These are phyloP conservation scores for Luzula sylvatica DNA, from an alignment of 176 grass and related monocot species.

Conservation along the genomic window DNA sequence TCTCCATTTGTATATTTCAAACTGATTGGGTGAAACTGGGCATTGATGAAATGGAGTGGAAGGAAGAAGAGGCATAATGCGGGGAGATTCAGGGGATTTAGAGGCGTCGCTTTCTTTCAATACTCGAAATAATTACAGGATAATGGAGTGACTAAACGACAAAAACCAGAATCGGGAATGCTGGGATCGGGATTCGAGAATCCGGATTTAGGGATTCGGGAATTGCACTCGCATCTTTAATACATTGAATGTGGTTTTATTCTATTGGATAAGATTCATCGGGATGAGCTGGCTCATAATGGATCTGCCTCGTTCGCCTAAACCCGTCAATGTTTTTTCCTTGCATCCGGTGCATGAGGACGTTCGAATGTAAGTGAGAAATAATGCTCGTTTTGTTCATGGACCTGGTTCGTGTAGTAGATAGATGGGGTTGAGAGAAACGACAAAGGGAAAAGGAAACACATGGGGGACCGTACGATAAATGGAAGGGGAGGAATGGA, in stretches of 20 bases:
- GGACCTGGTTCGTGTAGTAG: background rate
- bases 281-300: constrained; percentile 25
- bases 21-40: too few relatives aligned
- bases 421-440: background rate
- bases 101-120: constrained; percentile 5
- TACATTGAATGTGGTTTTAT: background rate
- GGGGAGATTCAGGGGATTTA: constrained; percentile 10
- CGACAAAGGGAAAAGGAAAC: background rate
- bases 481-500: background rate
- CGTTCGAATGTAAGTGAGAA: background rate
- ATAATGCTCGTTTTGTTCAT: background rate
- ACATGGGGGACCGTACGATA: background rate
- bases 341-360: background rate
- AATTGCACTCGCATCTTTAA: background rate
- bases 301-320: constrained; percentile 9
- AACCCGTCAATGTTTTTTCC: background rate
- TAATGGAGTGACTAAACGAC: constrained; percentile 13
- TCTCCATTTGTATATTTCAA: background rate
- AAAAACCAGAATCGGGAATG: background rate
- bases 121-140: constrained; percentile 6
- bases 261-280: background rate
- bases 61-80: background rate
- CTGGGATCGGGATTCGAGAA: background rate
- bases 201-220: background rate
- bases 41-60: background rate